Conservation (phyloP, 2,329 filamentous ascomycete species). For the Pseudogymnoascus sp. region DNA sequence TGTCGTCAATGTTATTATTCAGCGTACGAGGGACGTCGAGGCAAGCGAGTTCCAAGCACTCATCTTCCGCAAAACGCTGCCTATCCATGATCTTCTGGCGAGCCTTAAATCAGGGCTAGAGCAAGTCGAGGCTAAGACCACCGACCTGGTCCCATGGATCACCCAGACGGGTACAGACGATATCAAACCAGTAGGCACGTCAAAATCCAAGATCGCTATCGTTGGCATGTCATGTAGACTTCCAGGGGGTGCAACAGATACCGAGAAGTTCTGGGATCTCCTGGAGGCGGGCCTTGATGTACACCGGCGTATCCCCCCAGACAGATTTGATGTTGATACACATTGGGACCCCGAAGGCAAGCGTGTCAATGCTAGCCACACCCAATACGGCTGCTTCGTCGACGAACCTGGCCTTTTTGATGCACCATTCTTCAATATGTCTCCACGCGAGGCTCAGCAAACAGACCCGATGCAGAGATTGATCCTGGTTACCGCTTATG, state of each 20-base stretch:
- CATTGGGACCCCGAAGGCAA: constrained; percentile 65
- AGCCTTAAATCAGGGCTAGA: constrained; percentile 13
- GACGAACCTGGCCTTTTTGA: constrained; percentile 17
- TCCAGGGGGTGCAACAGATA: constrained; percentile 57
- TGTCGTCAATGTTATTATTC: constrained; percentile 22
- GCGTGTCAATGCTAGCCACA: constrained; percentile 66
- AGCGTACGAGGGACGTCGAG: constrained; percentile 14
- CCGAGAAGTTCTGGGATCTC: constrained; percentile 66
- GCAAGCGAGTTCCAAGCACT: constrained; percentile 18
- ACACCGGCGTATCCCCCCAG: constrained; percentile 50
- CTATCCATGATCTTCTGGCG: constrained; percentile 23
- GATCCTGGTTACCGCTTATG: too few relatives aligned
- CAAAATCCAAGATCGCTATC: constrained; percentile 61
- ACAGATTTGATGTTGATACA: constrained; percentile 64
- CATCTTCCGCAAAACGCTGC: constrained; percentile 26
- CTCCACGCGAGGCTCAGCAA: not conserved
- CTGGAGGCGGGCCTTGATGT: constrained; percentile 67
- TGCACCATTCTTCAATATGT: constrained; percentile 9
- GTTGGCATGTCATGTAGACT: constrained; percentile 74
- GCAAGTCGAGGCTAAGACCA: constrained; percentile 7
- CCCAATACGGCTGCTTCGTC: constrained; percentile 56
- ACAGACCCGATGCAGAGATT: too few relatives aligned
- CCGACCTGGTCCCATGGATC: constrained; percentile 24
- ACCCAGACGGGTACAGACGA: not conserved
- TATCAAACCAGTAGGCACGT: not conserved